Evolutionary conservation across 2,329 filamentous ascomycete species (phyloP), one percentile per base, ranked within the genome.

Genomic region (Macrophomina tecta): DNA sequence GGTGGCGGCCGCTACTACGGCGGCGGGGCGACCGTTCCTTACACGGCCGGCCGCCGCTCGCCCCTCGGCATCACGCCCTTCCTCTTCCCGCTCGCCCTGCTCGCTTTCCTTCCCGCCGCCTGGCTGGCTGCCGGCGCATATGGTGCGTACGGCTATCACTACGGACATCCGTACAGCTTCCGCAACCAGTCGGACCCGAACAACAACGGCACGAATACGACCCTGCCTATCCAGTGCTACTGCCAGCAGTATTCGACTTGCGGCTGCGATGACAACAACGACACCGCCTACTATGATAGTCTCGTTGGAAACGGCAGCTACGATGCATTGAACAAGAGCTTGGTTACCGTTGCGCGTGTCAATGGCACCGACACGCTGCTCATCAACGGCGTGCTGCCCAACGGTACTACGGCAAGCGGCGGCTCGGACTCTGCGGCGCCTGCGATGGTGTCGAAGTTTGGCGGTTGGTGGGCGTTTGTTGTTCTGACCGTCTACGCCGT

Each of bases 381-480:
- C 36, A 80, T 94, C 75, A 93, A 93, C 75, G 92, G 92, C n/a
- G 91, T 90, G 0, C 80, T 94, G 3, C 86, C 89, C 36, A 90
- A 91, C 70, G 82, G 78, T 2, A 83, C 82, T 0, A 81, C 79
- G 1, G 78, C 80, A 2, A 73, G 79, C 9, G 79, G 79, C 14
- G 79, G 78, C 2, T 72, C 71, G 0, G 76, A 74, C n/a, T 53
- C 62, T 6, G 63, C 63, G 1, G 52, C 51, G 5, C 52, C 48
- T 2, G 14, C 23, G 11, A n/a, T 38, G 6, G 23, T 62, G n/a
- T 5, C 58, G 1, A 62, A 62, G 45, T 62, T 62, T 51, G 58
- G 58, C 9, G 58, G 58, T 18, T 62, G 58, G 58, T 62, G 58
- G 58, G 58, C 58, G 1, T 62, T 62, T 6, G 32, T 62, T 42